Evolutionary conservation across 1,139 yeast genomes (phyloP), one percentile per base, ranked within the genome.

Genomic region (Yamadazyma triangularis): DNA sequence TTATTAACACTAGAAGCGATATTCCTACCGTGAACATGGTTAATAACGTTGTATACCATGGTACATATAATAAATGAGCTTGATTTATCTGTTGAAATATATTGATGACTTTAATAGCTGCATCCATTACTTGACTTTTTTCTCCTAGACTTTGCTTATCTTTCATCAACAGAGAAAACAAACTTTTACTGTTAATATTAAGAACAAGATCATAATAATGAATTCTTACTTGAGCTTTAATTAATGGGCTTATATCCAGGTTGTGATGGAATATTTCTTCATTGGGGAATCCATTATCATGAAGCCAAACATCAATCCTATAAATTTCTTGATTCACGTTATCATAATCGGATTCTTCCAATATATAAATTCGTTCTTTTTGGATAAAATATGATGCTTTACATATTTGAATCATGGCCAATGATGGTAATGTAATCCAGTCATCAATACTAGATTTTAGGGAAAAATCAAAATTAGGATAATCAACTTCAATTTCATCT

Each of bases 21-120:
- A 73, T 51, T 2, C 79, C 77, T 2, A 67, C 64, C 29, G 65
- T 64, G 44, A 73, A 73, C 8, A 76, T 47, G 10, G 71, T 45
- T 3, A 70, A 53, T 28, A 79, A 50, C 12, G 61, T 63, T 28
- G 64, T 44, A 63, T 76, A 73, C 85, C 85, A 78, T 2, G 83
- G 82, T 1, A 69, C 51, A 33, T 53, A 61, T 4, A 72, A 42
- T 4, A 49, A 36, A 15, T 62, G 56, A 2, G 64, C 61, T n/a
- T 57, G 50, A 14, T 62, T 53, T 16, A 68, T 45, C 29, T 57
- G 52, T 18, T 18, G 20, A 9, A 18, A 9, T 18, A 18, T 6
- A 9, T 18, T 7, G 9, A 18, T 9, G 9, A 18, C 20, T 18
- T 9, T 9, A 7, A 9, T 7, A 18, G 20, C 20, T 18, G 20